Base-by-base conservation (phyloP, 768 basidiomycete species). In the Hygrocybe punicea region DNA sequence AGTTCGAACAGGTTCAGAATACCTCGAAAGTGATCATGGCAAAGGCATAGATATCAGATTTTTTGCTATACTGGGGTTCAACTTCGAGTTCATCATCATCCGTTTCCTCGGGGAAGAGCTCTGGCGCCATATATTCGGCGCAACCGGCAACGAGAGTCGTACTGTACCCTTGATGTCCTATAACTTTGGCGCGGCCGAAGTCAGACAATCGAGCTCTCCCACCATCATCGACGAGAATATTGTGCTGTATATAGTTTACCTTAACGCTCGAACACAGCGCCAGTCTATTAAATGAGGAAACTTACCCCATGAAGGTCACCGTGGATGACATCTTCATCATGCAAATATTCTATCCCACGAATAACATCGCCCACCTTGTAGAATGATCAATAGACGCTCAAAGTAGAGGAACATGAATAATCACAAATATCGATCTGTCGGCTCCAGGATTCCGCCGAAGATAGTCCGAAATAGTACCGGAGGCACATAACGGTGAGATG, bases 121-220 rank as follows among this genome's bases (percentile, higher is more conserved):
- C 70, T 2, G 69, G 70, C 3, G 69, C 69, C 46, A 65, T 64
- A 67, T 69, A 71, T 56, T 67, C 42, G 2, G 56, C 45, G 11
- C 66, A 63, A 9, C 70, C 66, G 23, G 62, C 65, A 16, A 42
- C 17, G 21, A 19, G 29, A 16, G 23, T 37, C 13, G 35, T 16
- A 39, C 17, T 21, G 34, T 39, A 17, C 8, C 9, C 34, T 39
- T 40, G 23, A 36, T 19, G 14, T 19, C 46, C 34, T 13, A 53
- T 13, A 37, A 53, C 14, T 16, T 11, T 45, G 4, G 49, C 19
- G 9, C 47, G 37, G 13, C 56, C 56, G 33, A 57, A 57, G 49
- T 57, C 56, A 49, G 33, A 17, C 13, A 57, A 17, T 8, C 49
- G 37, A 19, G 49, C 56, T 21, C n/a, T 39, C 21, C 48, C 56